Conservation (phyloP, 2,329 filamentous ascomycete genomes). For the Alternaria gaisen region DNA sequence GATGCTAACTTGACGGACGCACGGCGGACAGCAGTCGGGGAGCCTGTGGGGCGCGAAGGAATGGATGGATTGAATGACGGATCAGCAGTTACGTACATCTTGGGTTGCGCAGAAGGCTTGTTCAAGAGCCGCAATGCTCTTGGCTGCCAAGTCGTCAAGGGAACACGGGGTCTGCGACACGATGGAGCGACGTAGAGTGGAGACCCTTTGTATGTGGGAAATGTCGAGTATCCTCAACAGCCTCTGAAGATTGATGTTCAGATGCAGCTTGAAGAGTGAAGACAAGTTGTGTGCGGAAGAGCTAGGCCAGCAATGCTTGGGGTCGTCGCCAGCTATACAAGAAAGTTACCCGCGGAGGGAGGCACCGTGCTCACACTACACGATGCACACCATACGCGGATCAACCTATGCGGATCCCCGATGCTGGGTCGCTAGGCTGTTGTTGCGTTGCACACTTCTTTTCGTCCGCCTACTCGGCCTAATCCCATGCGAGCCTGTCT, state of each 20-base stretch:
- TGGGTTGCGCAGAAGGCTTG: constrained; percentile 32
- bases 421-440: constrained; percentile 2
- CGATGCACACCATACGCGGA: not conserved
- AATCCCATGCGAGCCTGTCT: not conserved
- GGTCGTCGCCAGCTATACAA: constrained; percentile 12
- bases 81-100: constrained; percentile 38
- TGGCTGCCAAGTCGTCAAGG: constrained; percentile 38
- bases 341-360: constrained; percentile 13
- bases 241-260: not conserved
- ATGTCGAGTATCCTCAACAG: not conserved
- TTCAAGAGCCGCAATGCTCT: constrained; percentile 35
- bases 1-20: constrained; percentile 5
- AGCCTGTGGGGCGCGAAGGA: constrained; percentile 16
- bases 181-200: not conserved
- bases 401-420: not conserved
- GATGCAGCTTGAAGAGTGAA: not conserved
- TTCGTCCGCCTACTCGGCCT: not conserved
- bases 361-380: constrained; percentile 11
- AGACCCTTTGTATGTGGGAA: not conserved
- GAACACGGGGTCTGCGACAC: constrained; percentile 24
- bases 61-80: constrained; percentile 13
- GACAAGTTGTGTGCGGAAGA: not conserved
- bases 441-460: not conserved
- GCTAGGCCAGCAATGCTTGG: not conserved
- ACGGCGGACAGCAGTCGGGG: constrained; percentile 6